Percentiles rank a stretch among this genome's conserved stretches.
Evolutionary conservation across 805 yeast genomes (phyloP).

Genomic region (Candida sithepensis): DNA sequence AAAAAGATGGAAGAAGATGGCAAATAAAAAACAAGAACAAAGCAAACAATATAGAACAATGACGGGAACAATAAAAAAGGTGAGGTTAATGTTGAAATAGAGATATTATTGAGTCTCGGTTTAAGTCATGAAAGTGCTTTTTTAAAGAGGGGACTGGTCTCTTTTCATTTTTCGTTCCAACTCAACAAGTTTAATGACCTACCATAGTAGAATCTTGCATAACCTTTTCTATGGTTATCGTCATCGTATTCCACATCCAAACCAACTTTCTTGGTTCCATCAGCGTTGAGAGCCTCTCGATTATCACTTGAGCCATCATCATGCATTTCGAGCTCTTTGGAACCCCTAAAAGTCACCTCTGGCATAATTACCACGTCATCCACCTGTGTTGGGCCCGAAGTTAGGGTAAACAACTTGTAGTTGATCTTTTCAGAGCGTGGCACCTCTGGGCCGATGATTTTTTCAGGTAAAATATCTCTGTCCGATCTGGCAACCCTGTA

Average conservation of each 20-base stretch:
- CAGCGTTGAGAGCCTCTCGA: not conserved
- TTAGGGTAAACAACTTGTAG: conserved; percentile 23
- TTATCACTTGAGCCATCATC: not conserved
- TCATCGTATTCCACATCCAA: conserved; percentile 25
- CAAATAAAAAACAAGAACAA: not conserved
- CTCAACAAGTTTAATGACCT: conserved; percentile 20
- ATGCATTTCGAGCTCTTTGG: conserved; percentile 10
- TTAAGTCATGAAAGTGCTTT: no score
- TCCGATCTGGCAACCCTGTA: conserved; percentile 24
- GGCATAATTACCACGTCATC: conserved; percentile 29
- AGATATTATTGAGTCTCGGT: no score
- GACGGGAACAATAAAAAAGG: no score
- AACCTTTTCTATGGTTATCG: conserved; percentile 24
- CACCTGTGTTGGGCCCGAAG: conserved; percentile 30
- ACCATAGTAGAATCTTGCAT: conserved; percentile 24
- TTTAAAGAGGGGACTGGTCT: no score
- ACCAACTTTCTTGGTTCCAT: not conserved
- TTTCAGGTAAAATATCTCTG: conserved; percentile 13
- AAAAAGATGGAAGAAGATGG: not conserved
- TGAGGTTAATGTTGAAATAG: no score
- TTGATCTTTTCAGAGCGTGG: conserved; percentile 15
- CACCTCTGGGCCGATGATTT: conserved; percentile 26
- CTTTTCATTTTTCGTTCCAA: conserved; percentile 7
- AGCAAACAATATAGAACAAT: no score
- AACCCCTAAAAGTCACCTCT: conserved; percentile 28